Evolutionary conservation across 1,139 yeast genomes (phyloP).

Genomic region (Meyerozyma guilliermondii): DNA sequence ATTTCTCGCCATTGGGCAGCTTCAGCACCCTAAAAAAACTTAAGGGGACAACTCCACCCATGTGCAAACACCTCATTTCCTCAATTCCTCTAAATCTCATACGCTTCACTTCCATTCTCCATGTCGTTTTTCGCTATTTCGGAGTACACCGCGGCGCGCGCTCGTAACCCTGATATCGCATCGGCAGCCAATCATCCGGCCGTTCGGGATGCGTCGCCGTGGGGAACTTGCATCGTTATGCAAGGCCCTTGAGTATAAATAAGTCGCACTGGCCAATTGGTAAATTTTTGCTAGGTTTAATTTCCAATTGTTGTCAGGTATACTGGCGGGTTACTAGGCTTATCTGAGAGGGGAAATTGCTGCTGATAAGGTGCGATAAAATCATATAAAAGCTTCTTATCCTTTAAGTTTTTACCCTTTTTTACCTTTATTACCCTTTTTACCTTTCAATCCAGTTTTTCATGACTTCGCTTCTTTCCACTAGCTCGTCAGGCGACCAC

Average conservation of each 20-base stretch:
- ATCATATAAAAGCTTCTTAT: too few species aligned
- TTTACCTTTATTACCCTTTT: too few species aligned
- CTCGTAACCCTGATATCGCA: background rate
- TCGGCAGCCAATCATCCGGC: background rate
- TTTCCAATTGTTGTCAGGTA: background rate
- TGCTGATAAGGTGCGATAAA: background rate
- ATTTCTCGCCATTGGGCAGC: background rate
- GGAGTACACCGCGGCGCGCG: background rate
- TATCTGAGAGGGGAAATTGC: background rate
- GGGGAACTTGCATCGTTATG: background rate
- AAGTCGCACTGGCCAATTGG: background rate
- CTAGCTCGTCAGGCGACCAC: constrained; percentile 11
- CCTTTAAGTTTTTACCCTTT: too few species aligned
- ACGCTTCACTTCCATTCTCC: too few species aligned
- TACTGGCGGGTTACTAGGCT: background rate
- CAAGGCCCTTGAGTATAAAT: background rate
- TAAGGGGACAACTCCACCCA: background rate
- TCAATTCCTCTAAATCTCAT: too few species aligned
- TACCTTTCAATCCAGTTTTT: too few species aligned
- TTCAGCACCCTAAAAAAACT: background rate
- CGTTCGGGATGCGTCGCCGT: background rate
- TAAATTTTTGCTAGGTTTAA: background rate
- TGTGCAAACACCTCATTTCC: background rate
- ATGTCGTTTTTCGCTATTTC: background rate
- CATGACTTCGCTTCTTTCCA: constrained; percentile 1